A percentile compares a stretch with the other conserved stretches of the same genome.
These are phyloP conservation scores for Populus hybrid DNA, from an alignment of 441 rosid species.

Conservation along the genomic window DNA sequence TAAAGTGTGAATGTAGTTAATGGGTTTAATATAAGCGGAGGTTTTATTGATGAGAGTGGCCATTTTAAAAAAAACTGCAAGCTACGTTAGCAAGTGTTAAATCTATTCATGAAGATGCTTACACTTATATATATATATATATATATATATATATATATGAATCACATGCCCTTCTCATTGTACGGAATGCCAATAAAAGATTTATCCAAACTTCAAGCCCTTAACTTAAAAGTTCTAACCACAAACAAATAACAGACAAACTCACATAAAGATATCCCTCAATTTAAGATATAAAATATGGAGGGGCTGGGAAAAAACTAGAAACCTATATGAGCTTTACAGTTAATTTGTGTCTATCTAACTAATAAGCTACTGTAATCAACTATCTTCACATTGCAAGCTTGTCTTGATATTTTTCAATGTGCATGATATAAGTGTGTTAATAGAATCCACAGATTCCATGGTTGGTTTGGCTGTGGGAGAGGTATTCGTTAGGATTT, in stretches of 20 bases:
- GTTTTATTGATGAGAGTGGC: too few species aligned
- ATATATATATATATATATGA: neutral
- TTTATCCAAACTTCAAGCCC: conserved; percentile 14
- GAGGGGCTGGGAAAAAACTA: neutral
- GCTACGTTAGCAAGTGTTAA: conserved; percentile 1
- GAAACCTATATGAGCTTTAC: conserved; percentile 40
- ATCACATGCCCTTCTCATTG: neutral
- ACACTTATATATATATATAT: neutral
- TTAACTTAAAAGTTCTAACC: conserved; percentile 19
- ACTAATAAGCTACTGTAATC: conserved; percentile 27
- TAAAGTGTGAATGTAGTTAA: neutral
- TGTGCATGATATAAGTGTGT: conserved; percentile 73
- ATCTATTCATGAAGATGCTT: conserved; percentile 8
- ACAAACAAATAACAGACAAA: conserved; percentile 26
- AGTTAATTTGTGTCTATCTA: conserved; percentile 33
- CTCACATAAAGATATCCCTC: conserved; percentile 24
- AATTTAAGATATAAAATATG: conserved; percentile 15
- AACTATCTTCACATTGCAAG: conserved; percentile 85
- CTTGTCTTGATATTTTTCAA: conserved; percentile 71
- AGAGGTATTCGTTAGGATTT: conserved; percentile 61
- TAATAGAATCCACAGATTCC: conserved; percentile 86
- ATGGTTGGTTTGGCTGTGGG: conserved; percentile 61
- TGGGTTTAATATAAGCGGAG: neutral
- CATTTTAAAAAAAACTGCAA: conserved; percentile 1
- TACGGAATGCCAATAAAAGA: neutral